Evolutionary conservation across 2,329 filamentous ascomycete species (phyloP).

Genomic region (Penicillium olsonii): DNA sequence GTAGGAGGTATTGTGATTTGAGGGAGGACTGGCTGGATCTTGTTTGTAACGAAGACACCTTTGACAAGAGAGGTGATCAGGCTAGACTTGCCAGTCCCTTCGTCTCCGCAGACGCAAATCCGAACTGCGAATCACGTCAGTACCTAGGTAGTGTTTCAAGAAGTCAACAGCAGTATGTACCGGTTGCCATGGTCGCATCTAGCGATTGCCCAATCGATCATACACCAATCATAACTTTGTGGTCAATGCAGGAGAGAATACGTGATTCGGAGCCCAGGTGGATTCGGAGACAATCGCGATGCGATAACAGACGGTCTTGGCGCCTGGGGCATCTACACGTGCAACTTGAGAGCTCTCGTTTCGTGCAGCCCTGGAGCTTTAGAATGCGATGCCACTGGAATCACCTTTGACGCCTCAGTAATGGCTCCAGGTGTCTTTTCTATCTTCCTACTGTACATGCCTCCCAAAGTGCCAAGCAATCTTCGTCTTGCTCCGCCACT

Average conservation of each 20-base stretch:
- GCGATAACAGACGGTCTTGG: conserved; percentile 10
- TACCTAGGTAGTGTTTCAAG: background rate
- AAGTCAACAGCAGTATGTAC: background rate
- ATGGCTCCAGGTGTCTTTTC: too few species aligned
- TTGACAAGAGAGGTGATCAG: conserved; percentile 95
- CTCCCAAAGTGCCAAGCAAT: conserved; percentile 2
- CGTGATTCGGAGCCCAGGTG: background rate
- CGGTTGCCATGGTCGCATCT: conserved; percentile 12
- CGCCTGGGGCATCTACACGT: background rate
- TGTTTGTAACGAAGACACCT: conserved; percentile 91
- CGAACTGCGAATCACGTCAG: conserved; percentile 61
- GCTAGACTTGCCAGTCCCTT: conserved; percentile 91
- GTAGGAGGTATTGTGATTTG: conserved; percentile 93
- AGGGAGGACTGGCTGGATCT: conserved; percentile 91
- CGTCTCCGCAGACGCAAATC: conserved; percentile 95
- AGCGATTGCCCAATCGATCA: conserved; percentile 3
- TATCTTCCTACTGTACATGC: too few species aligned
- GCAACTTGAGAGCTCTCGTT: background rate
- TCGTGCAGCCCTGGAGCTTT: too few species aligned
- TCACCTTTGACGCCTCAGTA: too few species aligned
- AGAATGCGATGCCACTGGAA: too few species aligned
- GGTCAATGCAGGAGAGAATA: background rate
- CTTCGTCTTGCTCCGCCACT: background rate
- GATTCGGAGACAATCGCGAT: conserved; percentile 5
- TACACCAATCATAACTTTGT: background rate